These are phyloP conservation scores for Verticillium longisporum DNA, from an alignment of 2,329 filamentous ascomycete genomes.

Conservation along the genomic window DNA sequence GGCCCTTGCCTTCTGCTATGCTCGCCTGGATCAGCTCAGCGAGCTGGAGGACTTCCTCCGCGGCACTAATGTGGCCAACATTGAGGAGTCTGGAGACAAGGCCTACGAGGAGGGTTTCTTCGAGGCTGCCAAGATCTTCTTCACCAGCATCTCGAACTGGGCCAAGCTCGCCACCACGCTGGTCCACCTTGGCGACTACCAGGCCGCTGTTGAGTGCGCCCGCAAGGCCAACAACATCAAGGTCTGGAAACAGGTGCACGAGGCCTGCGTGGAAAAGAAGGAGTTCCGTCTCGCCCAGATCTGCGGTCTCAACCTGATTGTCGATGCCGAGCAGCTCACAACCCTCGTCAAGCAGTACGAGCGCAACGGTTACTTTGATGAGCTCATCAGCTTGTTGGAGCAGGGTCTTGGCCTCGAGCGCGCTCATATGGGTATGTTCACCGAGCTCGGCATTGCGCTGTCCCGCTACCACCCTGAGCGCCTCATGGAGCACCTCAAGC, in stretches of 20 bases:
- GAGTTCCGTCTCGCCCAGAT: conserved; percentile 98
- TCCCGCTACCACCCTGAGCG: conserved; percentile 93
- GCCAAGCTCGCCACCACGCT: conserved; percentile 96
- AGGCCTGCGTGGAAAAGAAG: conserved; percentile 93
- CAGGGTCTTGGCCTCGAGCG: conserved; percentile 89
- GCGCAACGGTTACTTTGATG: conserved; percentile 94
- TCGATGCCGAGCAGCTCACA: conserved; percentile 92
- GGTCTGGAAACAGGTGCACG: conserved; percentile 98
- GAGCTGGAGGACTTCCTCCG: conserved; percentile 97
- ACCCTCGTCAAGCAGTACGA: conserved; percentile 96
- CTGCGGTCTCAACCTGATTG: conserved; percentile 94
- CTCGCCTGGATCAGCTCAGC: conserved; percentile 80
- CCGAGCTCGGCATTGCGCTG: conserved; percentile 81
- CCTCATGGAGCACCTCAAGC: conserved; percentile 96
- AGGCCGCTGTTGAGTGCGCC: conserved; percentile 93
- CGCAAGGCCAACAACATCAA: conserved; percentile 99
- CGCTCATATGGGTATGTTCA: conserved; percentile 97
- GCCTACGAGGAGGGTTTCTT: conserved; percentile 91
- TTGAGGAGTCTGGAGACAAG: conserved; percentile 97
- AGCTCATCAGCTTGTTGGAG: conserved; percentile 90
- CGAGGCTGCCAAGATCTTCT: conserved; percentile 96
- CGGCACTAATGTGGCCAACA: conserved; percentile 86
- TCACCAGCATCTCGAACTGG: conserved; percentile 97
- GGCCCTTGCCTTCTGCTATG: conserved; percentile 86
- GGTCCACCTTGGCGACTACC: conserved; percentile 95